phyloP scores from a whole-genome alignment of 352 stramenopile species.

The Phytophthora podocarpi region DNA sequence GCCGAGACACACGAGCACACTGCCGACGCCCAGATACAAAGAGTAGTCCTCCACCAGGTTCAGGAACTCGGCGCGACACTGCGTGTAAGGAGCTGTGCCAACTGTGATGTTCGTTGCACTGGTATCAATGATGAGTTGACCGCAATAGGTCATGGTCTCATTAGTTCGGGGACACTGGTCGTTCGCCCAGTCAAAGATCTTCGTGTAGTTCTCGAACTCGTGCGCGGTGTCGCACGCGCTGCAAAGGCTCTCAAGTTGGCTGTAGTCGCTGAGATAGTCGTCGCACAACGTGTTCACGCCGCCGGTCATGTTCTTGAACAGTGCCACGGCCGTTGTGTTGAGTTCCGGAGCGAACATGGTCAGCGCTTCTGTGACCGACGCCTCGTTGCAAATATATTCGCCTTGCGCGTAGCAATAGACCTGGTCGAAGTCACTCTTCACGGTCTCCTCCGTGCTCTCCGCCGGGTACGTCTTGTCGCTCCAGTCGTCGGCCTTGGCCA shows the following conservation, averaged over 20 bases:
- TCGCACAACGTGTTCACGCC: constrained; percentile 69
- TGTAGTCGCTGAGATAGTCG: constrained; percentile 38
- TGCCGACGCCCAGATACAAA: constrained; percentile 44
- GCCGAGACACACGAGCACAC: constrained; percentile 41
- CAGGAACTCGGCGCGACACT: constrained; percentile 57
- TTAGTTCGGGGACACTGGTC: constrained; percentile 70
- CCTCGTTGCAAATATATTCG: constrained; percentile 70
- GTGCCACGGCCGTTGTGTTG: constrained; percentile 26
- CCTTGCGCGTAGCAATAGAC: constrained; percentile 80
- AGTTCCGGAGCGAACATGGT: constrained; percentile 51
- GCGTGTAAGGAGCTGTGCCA: constrained; percentile 50
- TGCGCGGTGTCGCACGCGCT: constrained; percentile 55
- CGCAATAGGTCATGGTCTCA: constrained; percentile 65
- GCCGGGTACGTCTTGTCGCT: constrained; percentile 48
- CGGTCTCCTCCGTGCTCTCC: constrained; percentile 43
- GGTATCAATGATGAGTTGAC: not conserved
- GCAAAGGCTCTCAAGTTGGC: constrained; percentile 51
- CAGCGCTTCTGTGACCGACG: constrained; percentile 47
- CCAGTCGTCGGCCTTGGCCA: constrained; percentile 55
- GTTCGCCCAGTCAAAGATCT: constrained; percentile 81
- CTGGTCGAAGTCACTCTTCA: constrained; percentile 66
- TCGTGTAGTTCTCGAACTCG: constrained; percentile 68
- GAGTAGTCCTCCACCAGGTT: constrained; percentile 46
- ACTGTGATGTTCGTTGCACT: constrained; percentile 27
- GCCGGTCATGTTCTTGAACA: constrained; percentile 45